Evolutionary conservation across 441 rosid species (phyloP).

Genomic region (Melastoma candidum): DNA sequence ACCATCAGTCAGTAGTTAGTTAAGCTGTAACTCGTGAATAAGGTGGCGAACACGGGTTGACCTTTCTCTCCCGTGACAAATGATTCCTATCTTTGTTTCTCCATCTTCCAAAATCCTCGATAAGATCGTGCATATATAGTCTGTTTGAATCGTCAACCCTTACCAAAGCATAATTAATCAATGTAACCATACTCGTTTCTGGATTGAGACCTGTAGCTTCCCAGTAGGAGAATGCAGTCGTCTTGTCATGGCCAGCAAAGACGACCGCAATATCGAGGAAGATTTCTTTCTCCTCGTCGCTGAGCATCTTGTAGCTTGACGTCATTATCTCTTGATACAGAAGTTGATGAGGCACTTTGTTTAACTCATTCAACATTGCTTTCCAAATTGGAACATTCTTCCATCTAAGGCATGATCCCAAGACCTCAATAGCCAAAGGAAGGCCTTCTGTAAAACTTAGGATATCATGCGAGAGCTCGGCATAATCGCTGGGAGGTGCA

Average conservation of each 20-base stretch:
- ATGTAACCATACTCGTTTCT: neutral
- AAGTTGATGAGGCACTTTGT: neutral
- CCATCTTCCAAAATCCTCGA: conserved; percentile 2
- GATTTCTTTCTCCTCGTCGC: conserved; percentile 1
- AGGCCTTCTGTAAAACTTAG: neutral
- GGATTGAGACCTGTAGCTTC: neutral
- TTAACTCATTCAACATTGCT: neutral
- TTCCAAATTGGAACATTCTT: neutral
- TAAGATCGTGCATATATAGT: conserved; percentile 3
- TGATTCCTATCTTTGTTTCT: neutral
- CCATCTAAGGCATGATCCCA: neutral
- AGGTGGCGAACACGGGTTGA: no score
- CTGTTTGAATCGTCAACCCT: neutral
- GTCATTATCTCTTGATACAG: neutral
- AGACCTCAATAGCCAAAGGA: neutral
- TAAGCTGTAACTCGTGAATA: neutral
- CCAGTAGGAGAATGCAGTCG: conserved; percentile 1
- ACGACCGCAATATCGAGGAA: conserved; percentile 5
- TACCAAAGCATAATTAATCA: neutral
- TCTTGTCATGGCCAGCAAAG: neutral
- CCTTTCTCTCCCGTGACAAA: neutral
- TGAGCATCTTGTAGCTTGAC: conserved; percentile 6
- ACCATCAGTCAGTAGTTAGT: no score
- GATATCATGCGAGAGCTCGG: neutral
- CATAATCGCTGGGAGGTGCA: neutral